Conservation (phyloP, 768 basidiomycete species). For the Mycena epipterygia region DNA sequence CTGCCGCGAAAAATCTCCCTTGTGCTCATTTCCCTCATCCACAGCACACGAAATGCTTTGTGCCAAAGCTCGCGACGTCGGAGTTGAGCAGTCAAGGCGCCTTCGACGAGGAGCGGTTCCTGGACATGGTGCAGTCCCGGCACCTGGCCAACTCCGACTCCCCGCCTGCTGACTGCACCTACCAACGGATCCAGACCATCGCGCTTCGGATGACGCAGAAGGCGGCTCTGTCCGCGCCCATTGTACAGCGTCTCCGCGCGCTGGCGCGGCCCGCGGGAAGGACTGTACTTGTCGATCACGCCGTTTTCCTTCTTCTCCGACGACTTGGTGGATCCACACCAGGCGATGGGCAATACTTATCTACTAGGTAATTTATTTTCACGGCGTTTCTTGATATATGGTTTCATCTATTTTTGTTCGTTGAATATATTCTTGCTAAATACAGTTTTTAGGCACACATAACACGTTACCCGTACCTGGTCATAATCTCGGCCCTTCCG, state of each 20-base stretch:
- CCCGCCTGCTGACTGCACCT: neutral
- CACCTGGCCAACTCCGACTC: too few relatives aligned
- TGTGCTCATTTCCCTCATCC: neutral
- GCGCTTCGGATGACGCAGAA: neutral
- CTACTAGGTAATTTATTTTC: too few relatives aligned
- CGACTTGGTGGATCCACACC: too few relatives aligned
- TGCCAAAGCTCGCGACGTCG: constrained; percentile 1
- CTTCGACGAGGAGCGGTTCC: neutral
- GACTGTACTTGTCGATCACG: neutral
- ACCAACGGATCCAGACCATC: neutral
- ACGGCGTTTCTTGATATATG: too few relatives aligned
- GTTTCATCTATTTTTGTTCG: too few relatives aligned
- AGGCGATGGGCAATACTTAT: too few relatives aligned
- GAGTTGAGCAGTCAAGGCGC: constrained; percentile 14
- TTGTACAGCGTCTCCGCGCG: neutral
- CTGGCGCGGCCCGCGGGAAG: neutral
- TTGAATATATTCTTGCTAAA: too few relatives aligned
- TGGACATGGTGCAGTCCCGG: constrained; percentile 9
- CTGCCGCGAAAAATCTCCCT: constrained; percentile 9
- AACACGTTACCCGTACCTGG: too few relatives aligned
- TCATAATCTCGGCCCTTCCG: too few relatives aligned
- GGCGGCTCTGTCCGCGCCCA: neutral
- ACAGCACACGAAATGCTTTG: neutral
- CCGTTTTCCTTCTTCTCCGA: neutral
- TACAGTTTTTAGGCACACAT: too few relatives aligned